Evolutionary conservation across 139 green algal species (phyloP).

Genomic region (Zygnema circumcarinatum): DNA sequence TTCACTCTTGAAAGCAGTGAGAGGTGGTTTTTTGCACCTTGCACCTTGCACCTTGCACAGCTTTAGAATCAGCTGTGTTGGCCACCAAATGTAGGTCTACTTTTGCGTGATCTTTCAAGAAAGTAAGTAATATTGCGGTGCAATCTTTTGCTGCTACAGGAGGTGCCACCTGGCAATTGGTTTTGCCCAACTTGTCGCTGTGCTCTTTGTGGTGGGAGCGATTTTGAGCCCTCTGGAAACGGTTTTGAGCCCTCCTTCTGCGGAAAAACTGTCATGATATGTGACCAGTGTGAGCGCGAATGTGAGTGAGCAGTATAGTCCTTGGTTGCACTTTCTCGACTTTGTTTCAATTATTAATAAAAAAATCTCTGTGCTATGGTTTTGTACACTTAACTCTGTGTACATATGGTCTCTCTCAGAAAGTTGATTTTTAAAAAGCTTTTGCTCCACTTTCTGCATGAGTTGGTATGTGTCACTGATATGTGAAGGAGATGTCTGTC

Average conservation of each 20-base stretch:
- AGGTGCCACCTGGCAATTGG: slow-evolving; percentile 63
- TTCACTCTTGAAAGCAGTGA: slow-evolving; percentile 16
- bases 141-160: slow-evolving; percentile 26
- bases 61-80: no score
- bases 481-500: not conserved
- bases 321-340: not conserved
- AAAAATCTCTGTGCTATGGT: no score
- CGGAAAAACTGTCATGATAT: slow-evolving; percentile 62
- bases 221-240: slow-evolving; percentile 46
- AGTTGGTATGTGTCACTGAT: no score
- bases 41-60: not conserved
- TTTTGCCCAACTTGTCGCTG: slow-evolving; percentile 65
- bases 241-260: slow-evolving; percentile 50
- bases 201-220: slow-evolving; percentile 51
- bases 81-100: no score
- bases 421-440: no score
- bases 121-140: no score
- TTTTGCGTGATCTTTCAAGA: no score
- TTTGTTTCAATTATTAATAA: no score
- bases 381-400: no score
- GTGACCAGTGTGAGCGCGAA: slow-evolving; percentile 68
- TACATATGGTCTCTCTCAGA: no score
- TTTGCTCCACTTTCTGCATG: no score
- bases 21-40: no score
- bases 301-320: slow-evolving; percentile 47